Percentiles rank a stretch among this genome's conserved stretches.
Conservation (phyloP, 441 rosid species). For the Corymbia calophylla region DNA sequence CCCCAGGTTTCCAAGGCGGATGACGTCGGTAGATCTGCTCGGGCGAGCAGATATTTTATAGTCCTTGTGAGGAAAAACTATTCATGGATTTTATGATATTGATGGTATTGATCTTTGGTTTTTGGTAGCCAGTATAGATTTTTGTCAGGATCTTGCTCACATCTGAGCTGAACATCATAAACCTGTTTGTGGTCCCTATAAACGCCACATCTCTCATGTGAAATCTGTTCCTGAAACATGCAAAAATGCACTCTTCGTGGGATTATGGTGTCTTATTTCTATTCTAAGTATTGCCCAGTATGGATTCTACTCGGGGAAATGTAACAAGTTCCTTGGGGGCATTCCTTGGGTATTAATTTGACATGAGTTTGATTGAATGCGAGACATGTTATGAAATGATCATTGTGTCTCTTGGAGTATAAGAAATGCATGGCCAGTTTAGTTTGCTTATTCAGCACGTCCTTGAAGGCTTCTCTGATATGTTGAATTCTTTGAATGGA, state of each 20-base stretch:
- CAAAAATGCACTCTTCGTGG: not conserved
- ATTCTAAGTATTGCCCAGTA: not conserved
- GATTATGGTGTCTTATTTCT: not conserved
- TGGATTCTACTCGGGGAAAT: not conserved
- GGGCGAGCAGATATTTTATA: constrained; percentile 59
- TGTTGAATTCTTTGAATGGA: not conserved
- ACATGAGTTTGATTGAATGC: not conserved
- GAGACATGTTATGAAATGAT: not conserved
- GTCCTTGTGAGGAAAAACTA: not conserved
- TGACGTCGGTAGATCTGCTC: constrained; percentile 72
- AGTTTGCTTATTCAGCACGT: not conserved
- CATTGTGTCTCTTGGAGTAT: not conserved
- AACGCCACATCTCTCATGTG: not conserved
- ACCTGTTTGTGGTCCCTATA: not conserved
- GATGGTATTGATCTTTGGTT: not conserved
- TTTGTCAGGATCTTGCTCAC: not conserved
- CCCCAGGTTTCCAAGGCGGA: constrained; percentile 80
- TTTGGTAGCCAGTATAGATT: not conserved
- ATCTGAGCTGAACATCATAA: not conserved
- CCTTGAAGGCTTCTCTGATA: not conserved
- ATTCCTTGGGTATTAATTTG: not conserved
- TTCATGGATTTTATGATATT: not conserved
- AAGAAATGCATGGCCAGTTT: not conserved
- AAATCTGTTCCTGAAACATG: not conserved
- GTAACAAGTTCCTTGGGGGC: not conserved